Base-by-base conservation (phyloP, 495 filamentous ascomycete genomes). In the Penicillium steckii region DNA sequence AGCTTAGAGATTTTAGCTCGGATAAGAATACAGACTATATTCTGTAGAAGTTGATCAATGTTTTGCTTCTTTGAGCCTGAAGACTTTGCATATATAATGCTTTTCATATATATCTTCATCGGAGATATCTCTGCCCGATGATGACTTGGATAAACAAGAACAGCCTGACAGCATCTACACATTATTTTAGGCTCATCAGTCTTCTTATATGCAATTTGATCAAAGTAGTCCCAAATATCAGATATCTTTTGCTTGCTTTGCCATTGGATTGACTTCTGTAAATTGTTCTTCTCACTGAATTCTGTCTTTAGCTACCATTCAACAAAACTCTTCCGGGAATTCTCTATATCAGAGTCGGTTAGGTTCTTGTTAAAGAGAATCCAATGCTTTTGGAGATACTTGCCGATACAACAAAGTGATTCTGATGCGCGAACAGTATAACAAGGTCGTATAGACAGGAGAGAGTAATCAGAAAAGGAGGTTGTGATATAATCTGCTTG, bases 121-220 rank as follows among this genome's bases (percentile, higher is more conserved):
- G 33, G 33, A 5, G 13, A 15, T 12, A 15, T 10, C 2, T 15
- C 33, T 8, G n/a, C 10, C 3, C 33, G 22, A 13, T 6, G 30
- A 50, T 21, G 3, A 40, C 29, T 41, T 10, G 41, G 48, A 38
- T 51, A 24, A 42, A 35, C 19, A 51, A 51, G 32, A 9, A 29
- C 24, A 50, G 32, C 15, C 8, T 50, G 32, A 19, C 37, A 51
- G 18, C 25, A 38, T 10, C 19, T 44, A 24, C 26, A 57, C 21
- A 57, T 57, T 29, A 57, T 37, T 35, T 50, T 57, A 4, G 48
- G 29, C 54, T 52, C 48, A 12, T 43, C 47, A 23, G 48, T 48
- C 38, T 41, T 47, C 40, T 42, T 13, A 38, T 57, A 2, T 24
- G 44, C 49, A 22, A 57, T 44, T 37, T 57, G 33, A 27, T 56